Base-by-base conservation (phyloP, 2,329 filamentous ascomycete genomes). In the Ophiostoma triangulosporum region DNA sequence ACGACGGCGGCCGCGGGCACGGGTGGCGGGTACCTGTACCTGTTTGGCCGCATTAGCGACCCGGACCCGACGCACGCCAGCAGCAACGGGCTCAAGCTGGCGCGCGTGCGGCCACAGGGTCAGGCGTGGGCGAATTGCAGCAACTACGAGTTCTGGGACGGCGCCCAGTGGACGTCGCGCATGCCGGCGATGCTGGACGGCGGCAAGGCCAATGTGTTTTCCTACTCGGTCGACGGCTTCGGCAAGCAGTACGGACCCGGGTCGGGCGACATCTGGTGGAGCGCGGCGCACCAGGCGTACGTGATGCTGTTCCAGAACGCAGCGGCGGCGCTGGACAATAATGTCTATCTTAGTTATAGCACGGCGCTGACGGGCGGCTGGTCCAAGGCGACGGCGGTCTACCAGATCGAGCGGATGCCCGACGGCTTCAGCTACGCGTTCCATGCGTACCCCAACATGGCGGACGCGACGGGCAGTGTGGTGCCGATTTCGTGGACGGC, bases 61-160 rank as follows among this genome's bases (percentile, higher is more conserved):
- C n/a, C n/a, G n/a, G n/a, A 40, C 55, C 15, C n/a, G n/a, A 31
- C 15, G 35, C 20, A 24, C n/a, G 50, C 54, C 26, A 6, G 11
- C 14, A 58, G 54, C 55, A 59, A 59, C 49, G 58, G 58, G 7
- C 57, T 59, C 26, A 58, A 58, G 49, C 58, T 59, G 40, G 58
- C 58, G 17, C 57, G 58, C 12, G 54, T 58, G n/a, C 40, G 22
- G 12, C 36, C 31, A 15, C 17, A 35, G 6, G 35, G 31, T n/a
- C 54, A 40, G 29, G 57, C 52, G 3, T 36, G 32, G 49, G 50
- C 50, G 15, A 50, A 58, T 33, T 55, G 58, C 15, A 1, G 14
- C 14, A 49, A 53, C 24, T 59, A 56, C 36, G 54, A 55, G 31
- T 59, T 49, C 51, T 59, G 58, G 58, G 50, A 59, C 51, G 58